Evolutionary conservation across 176 grass and related monocot species (phyloP).

Genomic region (Hyparrhenia diplandra): DNA sequence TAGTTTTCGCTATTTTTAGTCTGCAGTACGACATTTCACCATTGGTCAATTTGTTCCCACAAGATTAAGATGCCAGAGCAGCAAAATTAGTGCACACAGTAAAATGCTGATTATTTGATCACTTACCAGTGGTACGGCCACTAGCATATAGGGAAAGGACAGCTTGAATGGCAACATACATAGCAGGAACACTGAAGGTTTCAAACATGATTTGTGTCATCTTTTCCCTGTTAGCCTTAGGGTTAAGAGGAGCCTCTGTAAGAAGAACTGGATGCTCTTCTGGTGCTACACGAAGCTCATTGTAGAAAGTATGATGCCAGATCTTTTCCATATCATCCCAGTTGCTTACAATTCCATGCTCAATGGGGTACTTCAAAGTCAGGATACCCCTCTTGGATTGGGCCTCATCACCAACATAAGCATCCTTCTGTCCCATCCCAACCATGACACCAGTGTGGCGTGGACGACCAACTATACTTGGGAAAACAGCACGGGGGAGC

Average conservation of each 20-base stretch:
- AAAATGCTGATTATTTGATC: constrained; percentile 14
- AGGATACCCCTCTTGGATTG: constrained; percentile 89
- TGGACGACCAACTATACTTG: constrained; percentile 82
- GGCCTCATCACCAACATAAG: constrained; percentile 85
- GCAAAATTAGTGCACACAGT: not conserved
- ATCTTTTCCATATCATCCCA: constrained; percentile 98
- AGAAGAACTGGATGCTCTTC: constrained; percentile 87
- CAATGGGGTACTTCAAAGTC: constrained; percentile 83
- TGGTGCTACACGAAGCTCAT: constrained; percentile 85
- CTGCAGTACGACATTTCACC: not conserved
- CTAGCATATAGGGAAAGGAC: constrained; percentile 84
- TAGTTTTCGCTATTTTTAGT: not conserved
- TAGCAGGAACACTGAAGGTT: constrained; percentile 76
- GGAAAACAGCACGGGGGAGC: constrained; percentile 87
- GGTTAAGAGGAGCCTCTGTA: constrained; percentile 75
- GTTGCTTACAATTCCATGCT: constrained; percentile 86
- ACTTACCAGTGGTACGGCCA: constrained; percentile 82
- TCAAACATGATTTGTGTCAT: constrained; percentile 99
- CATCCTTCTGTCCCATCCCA: constrained; percentile 91
- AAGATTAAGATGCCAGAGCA: not conserved
- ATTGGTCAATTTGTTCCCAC: not conserved
- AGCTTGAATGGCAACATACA: constrained; percentile 90
- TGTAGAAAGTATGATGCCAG: constrained; percentile 91
- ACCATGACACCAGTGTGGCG: constrained; percentile 94
- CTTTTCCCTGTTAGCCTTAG: constrained; percentile 90